Percentiles rank a stretch among this genome's conserved stretches.
Evolutionary conservation across 345 rosid genomes (phyloP).

Genomic region (Kandelia obovata): DNA sequence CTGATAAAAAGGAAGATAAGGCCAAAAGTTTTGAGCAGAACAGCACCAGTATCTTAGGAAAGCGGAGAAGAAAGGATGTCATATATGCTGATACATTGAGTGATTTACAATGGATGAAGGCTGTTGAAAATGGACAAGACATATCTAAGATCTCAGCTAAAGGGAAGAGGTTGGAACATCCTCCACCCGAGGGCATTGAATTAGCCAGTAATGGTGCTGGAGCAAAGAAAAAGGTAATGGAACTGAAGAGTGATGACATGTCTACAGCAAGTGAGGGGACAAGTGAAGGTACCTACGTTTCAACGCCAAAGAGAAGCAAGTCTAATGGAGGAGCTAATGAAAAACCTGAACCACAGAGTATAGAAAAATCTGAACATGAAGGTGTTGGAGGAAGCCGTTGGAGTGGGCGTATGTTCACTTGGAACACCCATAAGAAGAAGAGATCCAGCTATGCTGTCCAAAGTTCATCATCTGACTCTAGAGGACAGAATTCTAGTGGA

Average conservation of each 20-base stretch:
- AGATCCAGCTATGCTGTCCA: constrained; percentile 69
- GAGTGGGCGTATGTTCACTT: constrained; percentile 51
- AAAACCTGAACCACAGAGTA: constrained; percentile 29
- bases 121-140: constrained; percentile 92
- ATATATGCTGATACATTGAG: constrained; percentile 75
- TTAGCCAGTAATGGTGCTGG: constrained; percentile 33
- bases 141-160: constrained; percentile 40
- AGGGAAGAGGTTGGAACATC: constrained; percentile 48
- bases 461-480: constrained; percentile 70
- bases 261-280: constrained; percentile 59
- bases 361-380: constrained; percentile 41
- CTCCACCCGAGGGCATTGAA: constrained; percentile 37
- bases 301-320: constrained; percentile 37
- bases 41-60: constrained; percentile 52
- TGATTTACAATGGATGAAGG: constrained; percentile 86
- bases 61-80: constrained; percentile 78
- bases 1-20: constrained; percentile 55
- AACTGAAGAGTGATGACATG: constrained; percentile 33
- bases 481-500: constrained; percentile 67
- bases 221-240: constrained; percentile 27
- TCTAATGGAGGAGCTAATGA: constrained; percentile 23
- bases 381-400: constrained; percentile 30
- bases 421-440: constrained; percentile 86
- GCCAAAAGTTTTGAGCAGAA: constrained; percentile 45
- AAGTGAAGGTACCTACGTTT: constrained; percentile 56